Conservation (phyloP, 139 green algal species). For the Picochlorum sp. region DNA sequence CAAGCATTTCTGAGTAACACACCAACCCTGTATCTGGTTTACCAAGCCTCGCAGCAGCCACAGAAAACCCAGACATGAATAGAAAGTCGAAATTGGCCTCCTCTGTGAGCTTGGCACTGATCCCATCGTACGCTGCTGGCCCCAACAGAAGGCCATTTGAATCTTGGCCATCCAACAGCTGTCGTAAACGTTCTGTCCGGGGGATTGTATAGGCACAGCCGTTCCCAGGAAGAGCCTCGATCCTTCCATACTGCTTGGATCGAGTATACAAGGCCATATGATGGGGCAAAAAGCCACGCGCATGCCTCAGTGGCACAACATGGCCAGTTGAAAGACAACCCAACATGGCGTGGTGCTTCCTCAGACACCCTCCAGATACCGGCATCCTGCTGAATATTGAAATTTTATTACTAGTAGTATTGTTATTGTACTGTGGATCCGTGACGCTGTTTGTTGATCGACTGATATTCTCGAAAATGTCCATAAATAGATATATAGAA, state of each 20-base stretch:
- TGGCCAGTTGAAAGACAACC: no score
- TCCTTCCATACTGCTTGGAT: neutral
- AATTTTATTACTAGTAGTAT: no score
- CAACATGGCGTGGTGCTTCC: no score
- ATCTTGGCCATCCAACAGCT: constrained; percentile 3
- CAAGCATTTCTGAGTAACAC: constrained; percentile 77
- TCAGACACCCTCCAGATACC: no score
- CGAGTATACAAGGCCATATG: no score
- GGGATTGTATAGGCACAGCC: neutral
- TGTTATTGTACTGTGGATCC: no score
- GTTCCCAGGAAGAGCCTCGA: neutral
- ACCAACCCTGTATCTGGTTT: constrained; percentile 78
- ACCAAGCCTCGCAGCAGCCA: constrained; percentile 55
- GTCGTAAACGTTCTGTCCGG: neutral
- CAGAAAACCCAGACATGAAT: constrained; percentile 87
- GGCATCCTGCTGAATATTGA: no score
- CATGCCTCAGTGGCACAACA: no score
- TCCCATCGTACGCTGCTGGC: constrained; percentile 72
- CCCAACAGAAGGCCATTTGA: constrained; percentile 24
- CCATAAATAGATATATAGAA: no score
- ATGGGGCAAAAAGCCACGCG: no score
- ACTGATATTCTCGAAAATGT: no score
- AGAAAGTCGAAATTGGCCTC: constrained; percentile 63
- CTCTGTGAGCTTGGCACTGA: constrained; percentile 75
- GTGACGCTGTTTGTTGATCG: no score